These are phyloP conservation scores for Anacardium occidentale DNA, from an alignment of 345 rosid genomes.

Conservation along the genomic window DNA sequence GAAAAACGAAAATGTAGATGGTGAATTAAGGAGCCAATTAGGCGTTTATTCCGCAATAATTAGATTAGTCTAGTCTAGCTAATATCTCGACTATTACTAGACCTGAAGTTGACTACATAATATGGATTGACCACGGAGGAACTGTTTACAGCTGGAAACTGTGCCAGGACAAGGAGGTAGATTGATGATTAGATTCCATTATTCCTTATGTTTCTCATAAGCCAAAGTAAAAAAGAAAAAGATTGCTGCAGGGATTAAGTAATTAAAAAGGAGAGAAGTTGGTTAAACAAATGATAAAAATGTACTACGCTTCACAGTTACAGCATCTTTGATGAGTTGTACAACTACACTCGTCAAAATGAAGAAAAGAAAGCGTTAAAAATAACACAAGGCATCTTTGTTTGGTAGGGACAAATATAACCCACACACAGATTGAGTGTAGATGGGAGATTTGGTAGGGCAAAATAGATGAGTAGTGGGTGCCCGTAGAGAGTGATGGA, in stretches of 20 bases:
- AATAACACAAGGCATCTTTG: neutral
- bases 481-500: conserved; percentile 40
- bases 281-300: conserved; percentile 11
- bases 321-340: conserved; percentile 16
- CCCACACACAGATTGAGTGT: conserved; percentile 23
- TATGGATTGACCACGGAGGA: conserved; percentile 30
- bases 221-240: conserved; percentile 25
- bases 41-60: conserved; percentile 31
- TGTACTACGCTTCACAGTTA: neutral
- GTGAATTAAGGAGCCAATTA: conserved; percentile 5
- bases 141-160: conserved; percentile 46
- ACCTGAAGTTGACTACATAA: conserved; percentile 33
- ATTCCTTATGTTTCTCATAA: conserved; percentile 43
- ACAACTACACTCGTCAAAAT: conserved; percentile 11
- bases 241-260: conserved; percentile 29
- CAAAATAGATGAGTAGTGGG: conserved; percentile 30
- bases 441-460: conserved; percentile 26
- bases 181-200: conserved; percentile 58
- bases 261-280: neutral
- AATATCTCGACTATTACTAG: conserved; percentile 33
- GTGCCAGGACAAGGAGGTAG: conserved; percentile 46
- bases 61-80: conserved; percentile 29
- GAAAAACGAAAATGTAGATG: conserved; percentile 18
- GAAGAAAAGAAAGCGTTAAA: too few relatives aligned
- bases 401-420: neutral